A percentile compares a stretch with the other conserved stretches of the same genome.
Conservation (phyloP, 257 asterid species). For the Gynochthodes officinalis region DNA sequence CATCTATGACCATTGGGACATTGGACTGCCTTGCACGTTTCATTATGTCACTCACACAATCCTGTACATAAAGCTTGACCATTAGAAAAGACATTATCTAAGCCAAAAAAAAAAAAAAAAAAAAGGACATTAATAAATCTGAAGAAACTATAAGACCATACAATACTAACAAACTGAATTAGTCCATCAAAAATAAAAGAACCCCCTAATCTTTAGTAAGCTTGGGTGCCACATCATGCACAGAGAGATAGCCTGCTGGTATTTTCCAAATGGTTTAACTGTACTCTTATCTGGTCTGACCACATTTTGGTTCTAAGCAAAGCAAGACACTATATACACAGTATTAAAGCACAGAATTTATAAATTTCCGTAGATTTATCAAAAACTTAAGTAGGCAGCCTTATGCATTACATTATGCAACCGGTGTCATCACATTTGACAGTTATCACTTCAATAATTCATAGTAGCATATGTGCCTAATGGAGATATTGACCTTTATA, state of each 20-base stretch:
- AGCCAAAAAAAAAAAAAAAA: not conserved
- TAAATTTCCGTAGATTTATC: not conserved
- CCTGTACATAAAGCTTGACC: slow-evolving; percentile 43
- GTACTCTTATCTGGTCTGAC: not conserved
- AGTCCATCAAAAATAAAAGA: not conserved
- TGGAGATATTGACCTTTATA: not conserved
- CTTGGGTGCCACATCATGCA: not conserved
- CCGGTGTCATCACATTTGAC: not conserved
- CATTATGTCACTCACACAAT: slow-evolving; percentile 85
- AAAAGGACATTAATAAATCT: not conserved
- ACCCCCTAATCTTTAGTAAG: not conserved
- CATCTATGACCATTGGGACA: slow-evolving; percentile 92
- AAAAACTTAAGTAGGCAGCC: not conserved
- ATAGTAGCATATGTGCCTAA: not conserved
- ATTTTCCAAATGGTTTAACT: not conserved
- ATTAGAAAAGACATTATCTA: not conserved
- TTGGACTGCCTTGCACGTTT: slow-evolving; percentile 75
- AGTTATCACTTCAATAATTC: not conserved
- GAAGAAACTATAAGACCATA: not conserved
- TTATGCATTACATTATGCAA: not conserved
- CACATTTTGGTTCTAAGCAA: not conserved
- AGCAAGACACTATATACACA: not conserved
- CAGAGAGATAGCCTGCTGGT: not conserved
- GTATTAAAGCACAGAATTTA: not conserved
- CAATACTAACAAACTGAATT: not conserved